phyloP scores from a whole-genome alignment of 1,139 yeast species.

The Nakaseomyces uthaithaninus region DNA sequence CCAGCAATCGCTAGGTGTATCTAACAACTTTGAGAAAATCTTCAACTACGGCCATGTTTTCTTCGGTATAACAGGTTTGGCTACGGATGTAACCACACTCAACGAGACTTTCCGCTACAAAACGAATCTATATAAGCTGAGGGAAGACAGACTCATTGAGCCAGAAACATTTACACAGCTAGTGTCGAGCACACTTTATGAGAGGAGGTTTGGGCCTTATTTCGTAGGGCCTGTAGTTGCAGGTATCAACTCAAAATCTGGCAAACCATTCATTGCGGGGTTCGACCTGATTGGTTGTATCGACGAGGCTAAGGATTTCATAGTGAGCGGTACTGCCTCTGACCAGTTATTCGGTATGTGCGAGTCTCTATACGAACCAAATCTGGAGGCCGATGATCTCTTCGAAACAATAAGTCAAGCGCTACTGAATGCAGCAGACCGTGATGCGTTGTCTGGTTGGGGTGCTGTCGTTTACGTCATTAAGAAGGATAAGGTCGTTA shows the following conservation, averaged over 20 bases:
- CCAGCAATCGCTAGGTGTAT: slow-evolving; percentile 82
- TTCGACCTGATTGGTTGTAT: slow-evolving; percentile 96
- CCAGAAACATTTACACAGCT: slow-evolving; percentile 91
- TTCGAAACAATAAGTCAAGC: slow-evolving; percentile 96
- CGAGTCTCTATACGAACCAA: slow-evolving; percentile 91
- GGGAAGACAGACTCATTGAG: slow-evolving; percentile 87
- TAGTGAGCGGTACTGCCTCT: slow-evolving; percentile 93
- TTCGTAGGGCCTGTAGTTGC: slow-evolving; percentile 96
- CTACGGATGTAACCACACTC: slow-evolving; percentile 85
- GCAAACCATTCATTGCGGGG: slow-evolving; percentile 86
- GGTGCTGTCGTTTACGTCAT: slow-evolving; percentile 93
- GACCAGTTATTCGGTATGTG: slow-evolving; percentile 98
- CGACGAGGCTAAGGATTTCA: slow-evolving; percentile 90
- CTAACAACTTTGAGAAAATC: slow-evolving; percentile 88
- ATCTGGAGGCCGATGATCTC: slow-evolving; percentile 87
- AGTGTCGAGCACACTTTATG: slow-evolving; percentile 83
- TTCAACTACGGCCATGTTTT: slow-evolving; percentile 79
- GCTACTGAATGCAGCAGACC: slow-evolving; percentile 85
- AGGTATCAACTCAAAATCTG: slow-evolving; percentile 75
- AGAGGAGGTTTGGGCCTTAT: slow-evolving; percentile 91
- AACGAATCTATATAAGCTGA: slow-evolving; percentile 79
- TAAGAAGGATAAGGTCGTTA: slow-evolving; percentile 84
- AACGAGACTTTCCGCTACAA: slow-evolving; percentile 75
- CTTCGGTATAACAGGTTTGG: slow-evolving; percentile 89
- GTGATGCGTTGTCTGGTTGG: slow-evolving; percentile 98